Percentiles rank a stretch among this genome's conserved stretches.
Conservation (phyloP, 495 filamentous ascomycete species). For the Talaromyces liani region DNA sequence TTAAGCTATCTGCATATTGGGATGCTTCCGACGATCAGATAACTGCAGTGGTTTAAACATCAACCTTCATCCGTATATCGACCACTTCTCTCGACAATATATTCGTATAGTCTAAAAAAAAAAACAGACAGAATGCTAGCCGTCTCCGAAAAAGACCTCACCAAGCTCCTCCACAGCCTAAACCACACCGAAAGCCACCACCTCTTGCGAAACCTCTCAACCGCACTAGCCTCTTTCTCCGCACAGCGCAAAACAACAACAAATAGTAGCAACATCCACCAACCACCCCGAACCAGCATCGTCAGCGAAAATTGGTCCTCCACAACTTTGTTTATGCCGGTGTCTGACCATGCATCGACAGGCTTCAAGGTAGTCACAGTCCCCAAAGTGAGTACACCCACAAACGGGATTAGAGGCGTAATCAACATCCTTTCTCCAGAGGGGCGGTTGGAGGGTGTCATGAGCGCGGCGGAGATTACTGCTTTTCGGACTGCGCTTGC, state of each 20-base stretch:
- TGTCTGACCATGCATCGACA: conserved; percentile 46
- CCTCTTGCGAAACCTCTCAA: conserved; percentile 24
- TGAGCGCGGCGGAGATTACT: conserved; percentile 80
- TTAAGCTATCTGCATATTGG: neutral
- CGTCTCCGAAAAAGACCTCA: conserved; percentile 32
- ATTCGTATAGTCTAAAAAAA: neutral
- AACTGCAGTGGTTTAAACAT: neutral
- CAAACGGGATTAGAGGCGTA: conserved; percentile 46
- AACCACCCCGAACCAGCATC: conserved; percentile 69
- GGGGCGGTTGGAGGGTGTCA: conserved; percentile 66
- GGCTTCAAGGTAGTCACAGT: conserved; percentile 59
- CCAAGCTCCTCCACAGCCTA: conserved; percentile 28
- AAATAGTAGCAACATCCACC: conserved; percentile 41
- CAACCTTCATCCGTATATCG: neutral
- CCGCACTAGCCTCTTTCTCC: conserved; percentile 24
- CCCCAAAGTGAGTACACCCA: neutral
- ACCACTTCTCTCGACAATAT: neutral
- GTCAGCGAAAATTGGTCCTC: conserved; percentile 53
- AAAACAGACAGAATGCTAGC: conserved; percentile 26
- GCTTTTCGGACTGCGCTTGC: conserved; percentile 91
- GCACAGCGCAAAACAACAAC: conserved; percentile 14
- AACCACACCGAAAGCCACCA: conserved; percentile 24
- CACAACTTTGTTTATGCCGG: conserved; percentile 90
- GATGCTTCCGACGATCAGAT: neutral
- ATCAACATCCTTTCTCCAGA: conserved; percentile 67